A percentile compares a stretch with the other conserved stretches of the same genome.
Evolutionary conservation across 306 rosid genomes (phyloP).

Genomic region (Vigna angularis): DNA sequence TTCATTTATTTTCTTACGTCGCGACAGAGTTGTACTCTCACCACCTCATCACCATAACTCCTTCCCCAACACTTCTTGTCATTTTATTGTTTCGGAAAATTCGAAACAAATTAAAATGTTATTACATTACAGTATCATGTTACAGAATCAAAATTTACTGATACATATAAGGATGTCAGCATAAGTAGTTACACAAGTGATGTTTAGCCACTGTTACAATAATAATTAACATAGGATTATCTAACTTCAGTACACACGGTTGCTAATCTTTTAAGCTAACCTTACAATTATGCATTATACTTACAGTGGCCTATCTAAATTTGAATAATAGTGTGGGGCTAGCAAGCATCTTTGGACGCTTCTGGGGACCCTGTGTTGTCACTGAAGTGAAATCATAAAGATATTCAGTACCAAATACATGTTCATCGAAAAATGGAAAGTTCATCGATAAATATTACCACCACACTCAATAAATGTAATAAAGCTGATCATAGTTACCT

Average conservation of each 20-base stretch:
- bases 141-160: not conserved
- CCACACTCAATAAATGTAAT: not conserved
- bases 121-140: not conserved
- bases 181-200: conserved; percentile 22
- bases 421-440: not conserved
- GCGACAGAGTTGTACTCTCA: not conserved
- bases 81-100: too few species aligned
- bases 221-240: not conserved
- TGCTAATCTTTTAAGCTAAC: too few species aligned
- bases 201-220: not conserved
- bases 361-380: conserved; percentile 2
- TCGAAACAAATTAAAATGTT: not conserved
- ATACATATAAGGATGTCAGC: not conserved
- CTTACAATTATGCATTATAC: too few species aligned
- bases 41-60: not conserved
- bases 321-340: too few species aligned
- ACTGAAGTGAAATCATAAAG: conserved; percentile 34
- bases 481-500: conserved; percentile 32
- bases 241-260: too few species aligned
- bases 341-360: not conserved
- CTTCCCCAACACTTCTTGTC: not conserved
- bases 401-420: not conserved
- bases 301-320: not conserved
- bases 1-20: too few species aligned
- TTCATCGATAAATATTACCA: too few species aligned